These are phyloP conservation scores for Fraxinus dipetala DNA, from an alignment of 305 asterid genomes.

Conservation along the genomic window DNA sequence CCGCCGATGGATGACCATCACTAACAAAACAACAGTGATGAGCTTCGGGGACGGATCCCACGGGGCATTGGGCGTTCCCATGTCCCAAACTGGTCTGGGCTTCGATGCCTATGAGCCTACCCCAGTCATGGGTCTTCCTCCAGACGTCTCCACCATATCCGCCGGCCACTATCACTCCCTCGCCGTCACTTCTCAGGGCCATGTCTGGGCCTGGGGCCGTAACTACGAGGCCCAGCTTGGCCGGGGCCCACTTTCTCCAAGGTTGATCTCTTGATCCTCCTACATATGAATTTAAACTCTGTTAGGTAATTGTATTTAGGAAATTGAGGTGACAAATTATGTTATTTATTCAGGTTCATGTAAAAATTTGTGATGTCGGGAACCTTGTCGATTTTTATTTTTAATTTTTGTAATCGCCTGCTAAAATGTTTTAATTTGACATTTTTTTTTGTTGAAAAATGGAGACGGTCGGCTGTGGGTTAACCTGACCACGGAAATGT, in stretches of 20 bases:
- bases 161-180: constrained; percentile 95
- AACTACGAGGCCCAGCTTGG: constrained; percentile 75
- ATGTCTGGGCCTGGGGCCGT: constrained; percentile 92
- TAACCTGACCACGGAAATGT: background rate
- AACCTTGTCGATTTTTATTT: background rate
- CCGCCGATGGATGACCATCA: constrained; percentile 58
- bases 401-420: background rate
- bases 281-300: background rate
- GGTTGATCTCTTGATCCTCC: constrained; percentile 34
- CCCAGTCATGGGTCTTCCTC: constrained; percentile 62
- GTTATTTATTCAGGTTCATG: background rate
- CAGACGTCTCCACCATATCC: constrained; percentile 56
- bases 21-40: constrained; percentile 46
- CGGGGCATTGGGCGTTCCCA: constrained; percentile 65
- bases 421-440: background rate
- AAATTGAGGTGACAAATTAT: background rate
- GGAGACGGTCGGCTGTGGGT: background rate
- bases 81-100: constrained; percentile 43
- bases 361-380: background rate
- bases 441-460: background rate
- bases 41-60: constrained; percentile 93
- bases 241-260: constrained; percentile 52
- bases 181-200: constrained; percentile 77
- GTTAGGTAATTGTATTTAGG: background rate
- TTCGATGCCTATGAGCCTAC: constrained; percentile 86